These are phyloP conservation scores for Phytophthora agathidicida DNA, from an alignment of 352 stramenopile genomes.

Conservation along the genomic window DNA sequence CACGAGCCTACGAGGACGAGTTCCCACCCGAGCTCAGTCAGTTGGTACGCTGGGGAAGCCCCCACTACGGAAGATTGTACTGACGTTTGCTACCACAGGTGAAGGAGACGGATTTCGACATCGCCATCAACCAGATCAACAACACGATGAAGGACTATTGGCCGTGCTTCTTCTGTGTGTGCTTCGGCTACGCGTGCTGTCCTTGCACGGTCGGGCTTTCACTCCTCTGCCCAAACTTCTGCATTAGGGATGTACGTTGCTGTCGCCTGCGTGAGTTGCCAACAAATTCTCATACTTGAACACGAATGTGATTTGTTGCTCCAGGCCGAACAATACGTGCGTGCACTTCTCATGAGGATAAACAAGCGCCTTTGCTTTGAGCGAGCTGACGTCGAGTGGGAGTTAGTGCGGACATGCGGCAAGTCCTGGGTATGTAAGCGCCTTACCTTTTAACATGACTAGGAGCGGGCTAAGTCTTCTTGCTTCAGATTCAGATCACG, in stretches of 20 bases:
- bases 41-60: conserved; percentile 36
- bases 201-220: conserved; percentile 71
- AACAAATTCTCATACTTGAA: conserved; percentile 1
- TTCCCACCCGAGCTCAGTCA: conserved; percentile 64
- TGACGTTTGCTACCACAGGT: conserved; percentile 25
- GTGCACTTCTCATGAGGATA: conserved; percentile 58
- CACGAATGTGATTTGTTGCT: neutral
- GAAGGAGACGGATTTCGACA: conserved; percentile 64
- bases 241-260: conserved; percentile 69
- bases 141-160: conserved; percentile 86
- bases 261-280: neutral
- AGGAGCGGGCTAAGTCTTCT: neutral
- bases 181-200: conserved; percentile 70
- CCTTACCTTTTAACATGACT: no score
- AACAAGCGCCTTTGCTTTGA: conserved; percentile 70
- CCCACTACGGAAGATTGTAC: neutral
- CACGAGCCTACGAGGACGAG: conserved; percentile 72
- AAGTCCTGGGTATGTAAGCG: conserved; percentile 53
- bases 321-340: conserved; percentile 76
- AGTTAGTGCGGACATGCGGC: conserved; percentile 57
- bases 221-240: conserved; percentile 73
- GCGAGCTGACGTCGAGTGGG: conserved; percentile 62
- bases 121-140: conserved; percentile 87
- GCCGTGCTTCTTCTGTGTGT: conserved; percentile 78
- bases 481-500: conserved; percentile 62